Percentiles rank a stretch among this genome's conserved stretches.
These are phyloP conservation scores for Ochetophila trinervis DNA, from an alignment of 306 rosid genomes.

Conservation along the genomic window DNA sequence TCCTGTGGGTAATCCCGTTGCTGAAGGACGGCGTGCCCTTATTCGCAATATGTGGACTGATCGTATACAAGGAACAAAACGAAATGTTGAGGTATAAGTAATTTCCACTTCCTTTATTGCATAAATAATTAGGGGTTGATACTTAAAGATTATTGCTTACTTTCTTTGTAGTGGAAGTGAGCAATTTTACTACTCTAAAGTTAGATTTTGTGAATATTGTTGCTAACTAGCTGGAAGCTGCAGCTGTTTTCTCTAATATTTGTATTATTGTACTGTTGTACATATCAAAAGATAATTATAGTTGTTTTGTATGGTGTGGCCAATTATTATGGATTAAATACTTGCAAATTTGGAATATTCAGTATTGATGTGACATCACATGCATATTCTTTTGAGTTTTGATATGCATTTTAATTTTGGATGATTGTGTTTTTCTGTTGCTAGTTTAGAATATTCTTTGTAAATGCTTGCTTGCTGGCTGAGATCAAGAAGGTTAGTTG, in stretches of 20 bases:
- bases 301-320: background rate
- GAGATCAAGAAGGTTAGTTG: too few species aligned
- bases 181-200: background rate
- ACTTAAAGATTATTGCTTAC: background rate
- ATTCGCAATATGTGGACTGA: slow-evolving; percentile 99
- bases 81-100: slow-evolving; percentile 77
- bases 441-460: too few species aligned
- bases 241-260: background rate
- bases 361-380: too few species aligned
- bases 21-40: slow-evolving; percentile 90
- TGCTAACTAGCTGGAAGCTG: background rate
- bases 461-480: too few species aligned
- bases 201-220: background rate
- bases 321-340: too few species aligned
- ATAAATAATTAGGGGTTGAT: slow-evolving; percentile 1
- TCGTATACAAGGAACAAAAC: slow-evolving; percentile 91
- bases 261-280: too few species aligned
- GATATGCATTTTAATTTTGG: too few species aligned
- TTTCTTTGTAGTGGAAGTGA: too few species aligned
- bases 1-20: slow-evolving; percentile 63
- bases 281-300: too few species aligned
- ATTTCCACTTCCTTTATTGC: background rate
- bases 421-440: too few species aligned
- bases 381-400: too few species aligned
- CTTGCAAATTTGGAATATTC: too few species aligned